phyloP scores from a whole-genome alignment of 2,329 filamentous ascomycete species.

The Fusarium acutatum region DNA sequence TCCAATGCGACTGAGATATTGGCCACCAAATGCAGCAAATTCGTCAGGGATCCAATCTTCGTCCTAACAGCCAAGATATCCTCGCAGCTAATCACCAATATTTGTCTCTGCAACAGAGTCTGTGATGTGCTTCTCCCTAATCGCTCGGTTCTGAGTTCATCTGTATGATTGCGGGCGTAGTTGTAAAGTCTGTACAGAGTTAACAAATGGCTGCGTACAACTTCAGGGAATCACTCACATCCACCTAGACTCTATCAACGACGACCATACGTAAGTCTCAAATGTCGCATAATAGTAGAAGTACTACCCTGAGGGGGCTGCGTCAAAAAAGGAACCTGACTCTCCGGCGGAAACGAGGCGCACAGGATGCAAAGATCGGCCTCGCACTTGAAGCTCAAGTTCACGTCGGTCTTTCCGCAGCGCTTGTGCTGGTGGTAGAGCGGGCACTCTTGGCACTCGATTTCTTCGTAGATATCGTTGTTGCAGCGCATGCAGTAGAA shows the following conservation, averaged over 20 bases:
- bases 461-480: not conserved
- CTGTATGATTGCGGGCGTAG: rapidly evolving
- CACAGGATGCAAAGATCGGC: not conserved
- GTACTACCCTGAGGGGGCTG: not conserved
- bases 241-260: not conserved
- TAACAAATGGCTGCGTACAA: rapidly evolving
- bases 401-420: not conserved
- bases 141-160: rapidly evolving
- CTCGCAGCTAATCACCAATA: rapidly evolving
- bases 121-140: too few species aligned
- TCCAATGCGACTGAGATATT: not conserved
- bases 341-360: not conserved
- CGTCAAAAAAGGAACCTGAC: not conserved
- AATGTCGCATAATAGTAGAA: not conserved
- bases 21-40: not conserved
- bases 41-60: too few species aligned
- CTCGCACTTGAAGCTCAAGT: not conserved
- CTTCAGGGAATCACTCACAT: not conserved
- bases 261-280: not conserved
- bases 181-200: not conserved
- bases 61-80: too few species aligned
- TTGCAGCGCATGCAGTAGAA: not conserved
- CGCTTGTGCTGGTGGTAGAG: not conserved
- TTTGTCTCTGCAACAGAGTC: rapidly evolving
- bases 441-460: not conserved